These are phyloP conservation scores for Mortierella alpina DNA, from an alignment of 192 early-diverging fungal genomes.

Conservation along the genomic window DNA sequence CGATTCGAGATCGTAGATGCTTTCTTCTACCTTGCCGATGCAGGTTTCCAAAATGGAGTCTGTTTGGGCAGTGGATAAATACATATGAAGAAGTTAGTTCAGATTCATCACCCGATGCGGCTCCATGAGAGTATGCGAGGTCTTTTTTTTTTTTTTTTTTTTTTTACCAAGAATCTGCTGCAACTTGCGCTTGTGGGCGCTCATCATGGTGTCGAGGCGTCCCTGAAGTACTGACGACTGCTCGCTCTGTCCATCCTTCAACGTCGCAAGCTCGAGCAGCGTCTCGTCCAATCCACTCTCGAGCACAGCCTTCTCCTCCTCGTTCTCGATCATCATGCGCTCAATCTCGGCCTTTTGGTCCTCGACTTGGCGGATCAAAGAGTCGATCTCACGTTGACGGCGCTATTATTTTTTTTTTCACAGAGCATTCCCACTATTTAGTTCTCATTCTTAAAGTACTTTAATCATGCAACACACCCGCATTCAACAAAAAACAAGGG, in stretches of 20 bases:
- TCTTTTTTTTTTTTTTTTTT: not conserved
- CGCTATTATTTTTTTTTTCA: slow-evolving; percentile 67
- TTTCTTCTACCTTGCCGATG: slow-evolving; percentile 89
- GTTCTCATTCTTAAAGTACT: slow-evolving; percentile 59
- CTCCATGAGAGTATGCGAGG: not conserved
- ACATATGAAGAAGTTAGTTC: not conserved
- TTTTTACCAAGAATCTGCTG: slow-evolving; percentile 74
- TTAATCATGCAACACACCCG: slow-evolving; percentile 37
- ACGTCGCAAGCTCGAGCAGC: slow-evolving; percentile 72
- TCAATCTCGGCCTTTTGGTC: slow-evolving; percentile 88
- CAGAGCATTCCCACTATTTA: not conserved
- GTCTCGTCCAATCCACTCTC: slow-evolving; percentile 88
- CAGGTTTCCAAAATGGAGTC: slow-evolving; percentile 91
- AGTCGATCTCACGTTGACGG: slow-evolving; percentile 57
- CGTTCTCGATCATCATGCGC: slow-evolving; percentile 74
- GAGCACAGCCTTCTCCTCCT: slow-evolving; percentile 83
- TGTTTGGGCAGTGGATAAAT: slow-evolving; percentile 14
- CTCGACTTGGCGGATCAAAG: slow-evolving; percentile 61
- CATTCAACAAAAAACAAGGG: not conserved
- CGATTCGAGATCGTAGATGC: slow-evolving; percentile 87
- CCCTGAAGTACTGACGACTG: slow-evolving; percentile 56
- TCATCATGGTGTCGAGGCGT: slow-evolving; percentile 71
- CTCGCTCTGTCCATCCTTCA: slow-evolving; percentile 37
- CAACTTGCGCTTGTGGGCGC: slow-evolving; percentile 73
- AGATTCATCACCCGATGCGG: slow-evolving; percentile 44